Conservation (phyloP, 768 basidiomycete genomes). For the Symmetrospora coprosmae region DNA sequence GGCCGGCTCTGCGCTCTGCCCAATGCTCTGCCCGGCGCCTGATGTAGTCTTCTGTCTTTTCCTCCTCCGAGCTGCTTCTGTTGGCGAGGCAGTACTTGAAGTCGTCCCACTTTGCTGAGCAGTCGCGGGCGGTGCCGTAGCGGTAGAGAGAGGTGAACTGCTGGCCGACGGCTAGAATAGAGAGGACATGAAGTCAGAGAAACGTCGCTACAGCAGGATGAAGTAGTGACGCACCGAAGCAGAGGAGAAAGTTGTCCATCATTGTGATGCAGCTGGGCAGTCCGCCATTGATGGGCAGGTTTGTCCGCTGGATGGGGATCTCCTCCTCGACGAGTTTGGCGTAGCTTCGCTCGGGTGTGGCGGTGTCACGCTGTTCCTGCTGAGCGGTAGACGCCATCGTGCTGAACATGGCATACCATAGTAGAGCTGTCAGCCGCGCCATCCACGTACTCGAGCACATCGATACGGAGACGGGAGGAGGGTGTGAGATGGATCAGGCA, state of each 20-base stretch:
- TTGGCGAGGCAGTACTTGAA: slow-evolving; percentile 88
- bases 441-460: no score
- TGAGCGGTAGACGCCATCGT: not conserved
- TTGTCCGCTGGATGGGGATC: slow-evolving; percentile 29
- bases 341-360: no score
- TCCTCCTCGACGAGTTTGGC: slow-evolving; percentile 30
- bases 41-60: slow-evolving; percentile 70
- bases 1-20: slow-evolving; percentile 58
- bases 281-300: slow-evolving; percentile 31
- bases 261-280: slow-evolving; percentile 30
- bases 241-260: slow-evolving; percentile 39
- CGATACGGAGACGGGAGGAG: not conserved
- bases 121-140: slow-evolving; percentile 58
- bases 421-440: no score
- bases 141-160: slow-evolving; percentile 79
- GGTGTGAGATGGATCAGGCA: not conserved
- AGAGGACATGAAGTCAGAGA: not conserved
- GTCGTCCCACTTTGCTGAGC: slow-evolving; percentile 65
- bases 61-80: slow-evolving; percentile 62
- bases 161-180: slow-evolving; percentile 54
- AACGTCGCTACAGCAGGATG: not conserved
- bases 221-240: slow-evolving; percentile 35
- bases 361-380: no score
- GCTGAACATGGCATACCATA: no score
- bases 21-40: slow-evolving; percentile 82